Conservation (phyloP, 2,329 filamentous ascomycete species). For the Tolypocladium sp. region DNA sequence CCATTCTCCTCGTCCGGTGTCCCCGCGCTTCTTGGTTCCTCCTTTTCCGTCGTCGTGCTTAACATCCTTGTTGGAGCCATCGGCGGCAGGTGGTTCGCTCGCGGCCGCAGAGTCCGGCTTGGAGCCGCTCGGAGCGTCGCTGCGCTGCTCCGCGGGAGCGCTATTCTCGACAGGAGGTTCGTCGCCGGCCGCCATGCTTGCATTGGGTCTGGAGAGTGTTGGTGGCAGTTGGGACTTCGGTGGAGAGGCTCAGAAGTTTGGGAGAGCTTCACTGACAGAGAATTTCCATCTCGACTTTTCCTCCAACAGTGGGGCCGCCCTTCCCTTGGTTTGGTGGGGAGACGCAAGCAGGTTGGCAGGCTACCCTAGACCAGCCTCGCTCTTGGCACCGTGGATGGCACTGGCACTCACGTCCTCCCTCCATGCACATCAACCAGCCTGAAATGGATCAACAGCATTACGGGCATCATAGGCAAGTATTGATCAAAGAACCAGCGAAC, state of each 20-base stretch:
- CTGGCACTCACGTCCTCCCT: too few species aligned
- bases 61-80: not conserved
- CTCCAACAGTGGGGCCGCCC: not conserved
- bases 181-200: conserved; percentile 21
- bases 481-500: not conserved
- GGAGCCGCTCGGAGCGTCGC: conserved; percentile 4
- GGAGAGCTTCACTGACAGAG: not conserved
- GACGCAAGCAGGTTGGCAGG: not conserved
- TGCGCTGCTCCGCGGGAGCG: conserved; percentile 6
- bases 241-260: not conserved
- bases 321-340: not conserved
- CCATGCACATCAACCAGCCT: not conserved
- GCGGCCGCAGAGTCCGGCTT: not conserved
- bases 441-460: not conserved
- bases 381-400: too few species aligned
- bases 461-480: not conserved
- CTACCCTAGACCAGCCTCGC: not conserved
- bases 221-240: not conserved
- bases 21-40: conserved; percentile 10
- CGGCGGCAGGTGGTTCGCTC: not conserved
- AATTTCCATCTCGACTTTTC: not conserved
- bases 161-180: conserved; percentile 18
- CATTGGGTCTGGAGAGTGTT: conserved; percentile 12
- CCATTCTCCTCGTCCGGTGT: conserved; percentile 17
- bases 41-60: conserved; percentile 5